Conservation (phyloP, 2,329 filamentous ascomycete species). For the Cordyceps fumosorosea region DNA sequence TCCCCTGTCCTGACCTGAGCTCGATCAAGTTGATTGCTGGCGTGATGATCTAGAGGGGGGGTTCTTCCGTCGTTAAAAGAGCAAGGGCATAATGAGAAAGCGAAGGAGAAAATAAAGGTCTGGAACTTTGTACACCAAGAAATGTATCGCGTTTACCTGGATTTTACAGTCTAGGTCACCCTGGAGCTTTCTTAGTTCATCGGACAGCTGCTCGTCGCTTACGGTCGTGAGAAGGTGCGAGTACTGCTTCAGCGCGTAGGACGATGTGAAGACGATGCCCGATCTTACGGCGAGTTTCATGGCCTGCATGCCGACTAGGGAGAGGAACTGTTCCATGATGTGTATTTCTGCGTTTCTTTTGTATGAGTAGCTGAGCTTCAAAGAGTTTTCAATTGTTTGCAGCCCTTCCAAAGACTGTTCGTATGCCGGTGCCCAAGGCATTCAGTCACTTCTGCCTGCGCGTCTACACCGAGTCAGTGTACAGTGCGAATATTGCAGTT, state of each 20-base stretch:
- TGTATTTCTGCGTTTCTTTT: not conserved
- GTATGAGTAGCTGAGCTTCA: not conserved
- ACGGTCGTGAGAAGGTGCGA: conserved; percentile 71
- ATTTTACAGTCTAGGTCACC: conserved; percentile 78
- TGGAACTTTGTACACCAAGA: not conserved
- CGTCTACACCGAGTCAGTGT: not conserved
- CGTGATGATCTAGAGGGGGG: conserved; percentile 62
- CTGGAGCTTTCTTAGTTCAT: conserved; percentile 66
- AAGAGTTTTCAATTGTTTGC: not conserved
- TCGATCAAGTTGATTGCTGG: conserved; percentile 90
- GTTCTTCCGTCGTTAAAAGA: conserved; percentile 2
- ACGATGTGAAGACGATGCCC: conserved; percentile 77
- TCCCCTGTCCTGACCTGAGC: conserved; percentile 61
- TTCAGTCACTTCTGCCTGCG: conserved; percentile 4
- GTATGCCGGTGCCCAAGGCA: not conserved
- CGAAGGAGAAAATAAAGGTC: not conserved
- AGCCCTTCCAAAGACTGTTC: not conserved
- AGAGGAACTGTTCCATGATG: conserved; percentile 58
- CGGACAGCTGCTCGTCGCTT: conserved; percentile 59
- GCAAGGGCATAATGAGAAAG: not conserved
- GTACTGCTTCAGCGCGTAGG: conserved; percentile 78
- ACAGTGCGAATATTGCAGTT: conserved; percentile 7
- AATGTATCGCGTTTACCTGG: conserved; percentile 42
- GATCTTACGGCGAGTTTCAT: conserved; percentile 90
- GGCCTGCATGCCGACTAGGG: conserved; percentile 57